These are phyloP conservation scores for Prunus mume DNA, from an alignment of 306 rosid genomes.

Conservation along the genomic window DNA sequence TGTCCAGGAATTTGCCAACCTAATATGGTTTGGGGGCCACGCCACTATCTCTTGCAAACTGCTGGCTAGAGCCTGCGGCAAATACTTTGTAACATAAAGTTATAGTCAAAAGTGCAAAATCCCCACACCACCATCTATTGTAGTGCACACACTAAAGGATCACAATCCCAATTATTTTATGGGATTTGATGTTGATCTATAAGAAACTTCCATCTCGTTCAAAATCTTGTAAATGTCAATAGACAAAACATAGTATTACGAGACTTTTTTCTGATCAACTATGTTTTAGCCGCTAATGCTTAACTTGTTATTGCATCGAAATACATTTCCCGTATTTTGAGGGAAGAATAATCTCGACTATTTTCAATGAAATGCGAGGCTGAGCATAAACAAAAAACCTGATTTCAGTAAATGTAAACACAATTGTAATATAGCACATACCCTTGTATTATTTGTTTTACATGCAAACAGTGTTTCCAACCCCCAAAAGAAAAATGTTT, in stretches of 20 bases:
- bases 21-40: constrained; percentile 23
- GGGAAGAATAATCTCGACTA: not conserved
- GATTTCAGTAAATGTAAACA: not conserved
- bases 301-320: not conserved
- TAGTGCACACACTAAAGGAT: constrained; percentile 25
- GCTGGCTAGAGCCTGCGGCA: constrained; percentile 9
- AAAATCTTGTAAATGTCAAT: constrained; percentile 25
- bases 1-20: not conserved
- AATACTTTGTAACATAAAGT: constrained; percentile 29
- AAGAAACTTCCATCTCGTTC: not conserved
- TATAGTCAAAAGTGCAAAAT: constrained; percentile 10
- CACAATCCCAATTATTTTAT: constrained; percentile 35
- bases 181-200: constrained; percentile 37
- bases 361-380: too few species aligned
- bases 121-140: not conserved
- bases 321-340: not conserved
- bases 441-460: too few species aligned
- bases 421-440: not conserved
- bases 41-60: not conserved
- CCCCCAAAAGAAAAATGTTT: not conserved
- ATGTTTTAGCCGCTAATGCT: not conserved
- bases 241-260: not conserved
- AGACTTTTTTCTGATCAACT: not conserved
- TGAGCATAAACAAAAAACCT: not conserved
- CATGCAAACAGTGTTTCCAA: too few species aligned